These are phyloP conservation scores for Acer negundo DNA, from an alignment of 345 rosid genomes.

Conservation along the genomic window DNA sequence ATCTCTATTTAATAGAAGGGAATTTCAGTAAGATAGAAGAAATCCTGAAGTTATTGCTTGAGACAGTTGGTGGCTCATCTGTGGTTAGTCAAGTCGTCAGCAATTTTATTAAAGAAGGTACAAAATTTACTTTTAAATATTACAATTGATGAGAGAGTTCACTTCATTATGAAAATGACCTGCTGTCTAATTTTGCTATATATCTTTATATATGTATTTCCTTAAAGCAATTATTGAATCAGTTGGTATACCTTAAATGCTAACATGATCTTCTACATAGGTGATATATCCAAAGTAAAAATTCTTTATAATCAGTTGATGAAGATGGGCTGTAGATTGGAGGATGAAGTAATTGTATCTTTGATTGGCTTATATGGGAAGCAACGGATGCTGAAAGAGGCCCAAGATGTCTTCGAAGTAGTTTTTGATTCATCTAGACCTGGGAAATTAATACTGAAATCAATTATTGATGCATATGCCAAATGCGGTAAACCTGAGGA, in stretches of 20 bases:
- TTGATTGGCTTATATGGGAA: slow-evolving; percentile 60
- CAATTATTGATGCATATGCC: slow-evolving; percentile 69
- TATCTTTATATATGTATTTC: not conserved
- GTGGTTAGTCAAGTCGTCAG: slow-evolving; percentile 49
- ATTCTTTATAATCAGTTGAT: slow-evolving; percentile 39
- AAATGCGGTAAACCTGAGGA: slow-evolving; percentile 64
- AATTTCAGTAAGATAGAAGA: slow-evolving; percentile 36
- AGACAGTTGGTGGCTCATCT: slow-evolving; percentile 47
- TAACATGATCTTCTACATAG: slow-evolving; percentile 36
- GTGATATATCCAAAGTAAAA: slow-evolving; percentile 54
- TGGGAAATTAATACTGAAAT: slow-evolving; percentile 45
- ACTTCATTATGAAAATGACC: not conserved
- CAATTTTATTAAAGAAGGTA: slow-evolving; percentile 63
- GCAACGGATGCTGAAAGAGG: slow-evolving; percentile 52
- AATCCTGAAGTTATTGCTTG: slow-evolving; percentile 53
- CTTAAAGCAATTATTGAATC: not conserved
- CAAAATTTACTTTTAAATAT: not conserved
- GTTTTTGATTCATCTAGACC: slow-evolving; percentile 41
- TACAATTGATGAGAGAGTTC: not conserved
- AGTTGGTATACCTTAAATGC: slow-evolving; percentile 10
- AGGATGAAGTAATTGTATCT: slow-evolving; percentile 54
- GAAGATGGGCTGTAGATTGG: slow-evolving; percentile 45
- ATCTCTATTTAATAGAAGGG: slow-evolving; percentile 44
- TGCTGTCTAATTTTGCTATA: not conserved
- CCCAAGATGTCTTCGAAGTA: slow-evolving; percentile 49